Base-by-base conservation (phyloP, 768 basidiomycete genomes). In the Hygrophorus pudorinus region DNA sequence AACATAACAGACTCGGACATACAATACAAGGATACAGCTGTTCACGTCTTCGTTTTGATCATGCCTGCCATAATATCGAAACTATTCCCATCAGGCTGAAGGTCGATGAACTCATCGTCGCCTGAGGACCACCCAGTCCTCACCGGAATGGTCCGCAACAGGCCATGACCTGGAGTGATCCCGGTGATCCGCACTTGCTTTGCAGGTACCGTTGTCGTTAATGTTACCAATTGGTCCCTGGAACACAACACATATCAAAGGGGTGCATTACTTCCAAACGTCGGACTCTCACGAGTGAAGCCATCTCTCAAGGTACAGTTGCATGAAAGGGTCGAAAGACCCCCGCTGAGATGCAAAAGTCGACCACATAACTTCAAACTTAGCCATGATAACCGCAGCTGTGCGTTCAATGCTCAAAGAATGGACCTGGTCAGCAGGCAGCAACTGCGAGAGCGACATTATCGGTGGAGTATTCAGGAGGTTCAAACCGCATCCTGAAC, bases 81-180 rank as follows among this genome's bases (percentile, higher is more conserved):
- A 55, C 89, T 89, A 59, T 99, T 99, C 40, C 92, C 90, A 55
- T 97, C 92, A 1, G 96, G 96, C 59, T 96, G 96, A 14, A 99
- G 63, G 61, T 99, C 92, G 42, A 97, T 81, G 56, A 75, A 93
- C 18, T 65, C 68, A 48, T 60, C 45, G 44, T 65, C 54, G 32
- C 57, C 51, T 47, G 51, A 34, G 20, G 48, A 39, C 59, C 56
- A 61, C 16, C 63, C 57, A 48, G 56, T 59, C 21, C 67, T 63
- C 53, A 83, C 79, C 2, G 79, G 79, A 29, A 86, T 59, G 6
- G 93, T 96, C 41, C 89, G 76, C 46, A 99, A 64, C 27, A 97
- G 66, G 0, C 96, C 94, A 55, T 93, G 72, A 48, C 97, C 89
- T 2, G 75, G 67, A 1, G 93, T 93, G 55, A 99, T 88, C 8